Percentiles rank a stretch among this genome's conserved stretches.
phyloP scores from a whole-genome alignment of 1,139 yeast genomes.

The Hansenula sp. region DNA sequence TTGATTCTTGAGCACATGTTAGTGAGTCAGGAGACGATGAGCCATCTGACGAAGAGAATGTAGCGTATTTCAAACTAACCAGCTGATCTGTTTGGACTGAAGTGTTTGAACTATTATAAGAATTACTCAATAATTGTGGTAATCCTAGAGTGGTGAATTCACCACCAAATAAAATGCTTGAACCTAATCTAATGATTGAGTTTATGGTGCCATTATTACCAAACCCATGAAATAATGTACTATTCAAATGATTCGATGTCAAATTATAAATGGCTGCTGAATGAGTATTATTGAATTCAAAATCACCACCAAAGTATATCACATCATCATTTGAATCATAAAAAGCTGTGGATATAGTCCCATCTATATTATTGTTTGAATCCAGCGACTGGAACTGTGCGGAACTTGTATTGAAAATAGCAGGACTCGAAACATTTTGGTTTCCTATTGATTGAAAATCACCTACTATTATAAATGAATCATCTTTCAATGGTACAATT shows the following conservation, averaged over 20 bases:
- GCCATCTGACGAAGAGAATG: conserved; percentile 46
- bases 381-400: conserved; percentile 40
- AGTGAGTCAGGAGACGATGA: conserved; percentile 38
- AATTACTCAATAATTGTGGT: conserved; percentile 26
- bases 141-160: conserved; percentile 53
- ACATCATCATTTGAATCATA: conserved; percentile 42
- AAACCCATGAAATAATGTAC: conserved; percentile 78
- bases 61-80: conserved; percentile 62
- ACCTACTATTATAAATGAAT: conserved; percentile 39
- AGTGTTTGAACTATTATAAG: conserved; percentile 27
- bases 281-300: conserved; percentile 49
- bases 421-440: conserved; percentile 43
- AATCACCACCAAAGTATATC: conserved; percentile 80
- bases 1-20: conserved; percentile 51
- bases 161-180: conserved; percentile 76
- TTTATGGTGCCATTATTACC: conserved; percentile 55
- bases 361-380: conserved; percentile 34
- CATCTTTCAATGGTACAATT: conserved; percentile 26
- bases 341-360: conserved; percentile 50
- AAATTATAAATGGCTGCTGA: conserved; percentile 69
- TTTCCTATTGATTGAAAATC: conserved; percentile 42
- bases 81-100: conserved; percentile 58
- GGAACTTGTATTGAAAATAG: conserved; percentile 48
- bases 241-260: conserved; percentile 35
- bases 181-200: conserved; percentile 54